phyloP scores from a whole-genome alignment of 805 yeast genomes.

The Cyberlindnera maritima region DNA sequence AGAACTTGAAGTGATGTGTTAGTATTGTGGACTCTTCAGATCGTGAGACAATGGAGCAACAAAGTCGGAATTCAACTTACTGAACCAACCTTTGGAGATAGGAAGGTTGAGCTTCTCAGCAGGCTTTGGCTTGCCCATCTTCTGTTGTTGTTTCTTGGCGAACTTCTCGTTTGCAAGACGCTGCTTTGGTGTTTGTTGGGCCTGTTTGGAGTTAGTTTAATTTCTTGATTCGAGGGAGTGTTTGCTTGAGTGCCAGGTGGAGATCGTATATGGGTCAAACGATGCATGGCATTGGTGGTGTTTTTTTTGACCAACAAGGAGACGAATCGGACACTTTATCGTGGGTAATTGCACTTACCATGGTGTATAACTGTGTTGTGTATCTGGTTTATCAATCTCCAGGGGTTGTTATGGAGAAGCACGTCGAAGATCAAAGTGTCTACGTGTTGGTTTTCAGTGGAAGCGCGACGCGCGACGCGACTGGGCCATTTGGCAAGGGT shows the following conservation, averaged over 20 bases:
- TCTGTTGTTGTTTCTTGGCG: conserved; percentile 67
- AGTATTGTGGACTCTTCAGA: conserved; percentile 7
- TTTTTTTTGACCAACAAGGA: too few relatives aligned
- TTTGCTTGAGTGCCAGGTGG: too few relatives aligned
- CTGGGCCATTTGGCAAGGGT: too few relatives aligned
- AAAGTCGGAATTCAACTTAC: conserved; percentile 34
- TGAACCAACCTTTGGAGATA: conserved; percentile 63
- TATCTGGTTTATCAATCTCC: not conserved
- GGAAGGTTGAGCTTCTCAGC: conserved; percentile 44
- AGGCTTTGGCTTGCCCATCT: conserved; percentile 70
- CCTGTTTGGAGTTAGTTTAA: conserved; percentile 35
- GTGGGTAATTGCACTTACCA: not conserved
- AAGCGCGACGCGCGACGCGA: conserved; percentile 1
- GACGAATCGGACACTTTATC: too few relatives aligned
- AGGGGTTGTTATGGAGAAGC: not conserved
- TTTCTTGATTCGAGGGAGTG: not conserved
- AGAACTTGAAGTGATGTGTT: conserved; percentile 31
- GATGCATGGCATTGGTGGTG: too few relatives aligned
- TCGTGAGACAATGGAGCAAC: not conserved
- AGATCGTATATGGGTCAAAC: too few relatives aligned
- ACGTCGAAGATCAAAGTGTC: conserved; percentile 1
- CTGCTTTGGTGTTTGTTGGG: conserved; percentile 81
- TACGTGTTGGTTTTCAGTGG: conserved; percentile 8
- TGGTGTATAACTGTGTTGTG: not conserved
- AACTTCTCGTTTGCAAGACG: conserved; percentile 84